A percentile compares a stretch with the other conserved stretches of the same genome.
These are phyloP conservation scores for Xylaria digitata DNA, from an alignment of 2,329 filamentous ascomycete species.

Conservation along the genomic window DNA sequence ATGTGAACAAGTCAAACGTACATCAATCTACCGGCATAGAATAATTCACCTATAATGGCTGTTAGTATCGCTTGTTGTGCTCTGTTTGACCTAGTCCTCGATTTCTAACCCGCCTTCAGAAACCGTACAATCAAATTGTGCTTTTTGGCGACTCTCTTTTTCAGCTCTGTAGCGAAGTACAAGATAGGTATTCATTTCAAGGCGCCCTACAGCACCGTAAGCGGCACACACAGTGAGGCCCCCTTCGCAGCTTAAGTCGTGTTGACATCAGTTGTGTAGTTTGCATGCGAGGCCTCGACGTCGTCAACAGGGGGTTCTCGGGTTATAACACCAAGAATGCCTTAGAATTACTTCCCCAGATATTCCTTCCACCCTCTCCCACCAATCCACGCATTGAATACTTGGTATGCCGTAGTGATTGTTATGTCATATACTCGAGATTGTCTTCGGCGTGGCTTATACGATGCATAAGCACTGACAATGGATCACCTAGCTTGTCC, in stretches of 20 bases:
- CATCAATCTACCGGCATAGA: not conserved
- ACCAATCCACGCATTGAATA: conserved; percentile 72
- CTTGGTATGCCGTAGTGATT: conserved; percentile 62
- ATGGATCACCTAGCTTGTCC: conserved; percentile 67
- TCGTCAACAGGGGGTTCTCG: conserved; percentile 87
- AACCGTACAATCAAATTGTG: conserved; percentile 77
- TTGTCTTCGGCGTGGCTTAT: conserved; percentile 23
- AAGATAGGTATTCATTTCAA: conserved; percentile 78
- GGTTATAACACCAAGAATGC: conserved; percentile 87
- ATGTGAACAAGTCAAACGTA: not conserved
- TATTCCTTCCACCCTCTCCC: conserved; percentile 74
- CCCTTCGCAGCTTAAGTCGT: conserved; percentile 5
- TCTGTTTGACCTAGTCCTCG: not conserved
- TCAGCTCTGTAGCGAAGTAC: conserved; percentile 71
- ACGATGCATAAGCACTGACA: conserved; percentile 4
- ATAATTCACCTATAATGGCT: conserved; percentile 26
- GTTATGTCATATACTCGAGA: conserved; percentile 18
- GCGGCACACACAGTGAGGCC: conserved; percentile 46
- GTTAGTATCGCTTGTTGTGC: conserved; percentile 23
- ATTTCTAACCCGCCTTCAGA: conserved; percentile 48
- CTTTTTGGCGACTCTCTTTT: conserved; percentile 93
- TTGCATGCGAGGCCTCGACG: conserved; percentile 81
- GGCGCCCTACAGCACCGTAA: conserved; percentile 76
- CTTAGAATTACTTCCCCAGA: conserved; percentile 72
- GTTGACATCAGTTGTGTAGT: conserved; percentile 58